Evolutionary conservation across 352 stramenopile genomes (phyloP).

Genomic region (Globisporangium takayamanum): DNA sequence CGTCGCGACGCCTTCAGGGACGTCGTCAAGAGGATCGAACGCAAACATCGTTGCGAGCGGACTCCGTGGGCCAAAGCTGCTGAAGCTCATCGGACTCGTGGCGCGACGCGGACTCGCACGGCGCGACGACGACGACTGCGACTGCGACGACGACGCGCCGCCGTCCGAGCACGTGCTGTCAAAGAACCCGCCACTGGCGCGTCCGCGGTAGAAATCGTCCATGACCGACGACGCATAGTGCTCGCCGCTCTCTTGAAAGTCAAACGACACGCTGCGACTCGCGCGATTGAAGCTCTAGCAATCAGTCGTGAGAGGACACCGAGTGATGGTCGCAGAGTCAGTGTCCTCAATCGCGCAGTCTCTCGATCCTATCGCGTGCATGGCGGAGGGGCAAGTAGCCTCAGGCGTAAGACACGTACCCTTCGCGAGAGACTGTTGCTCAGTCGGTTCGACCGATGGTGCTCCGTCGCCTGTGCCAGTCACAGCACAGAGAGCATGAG

Average conservation of each 20-base stretch:
- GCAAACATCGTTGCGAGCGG: conserved; percentile 62
- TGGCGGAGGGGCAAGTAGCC: no score
- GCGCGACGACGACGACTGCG: conserved; percentile 17
- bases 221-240: conserved; percentile 25
- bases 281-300: conserved; percentile 57
- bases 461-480: conserved; percentile 20
- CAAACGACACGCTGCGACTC: conserved; percentile 72
- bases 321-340: neutral
- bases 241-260: conserved; percentile 58
- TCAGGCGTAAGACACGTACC: conserved; percentile 18
- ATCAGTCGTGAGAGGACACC: conserved; percentile 4
- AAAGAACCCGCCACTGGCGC: conserved; percentile 32
- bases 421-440: conserved; percentile 51
- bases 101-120: conserved; percentile 46
- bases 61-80: conserved; percentile 55
- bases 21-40: conserved; percentile 68
- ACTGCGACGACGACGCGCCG: conserved; percentile 29
- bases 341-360: neutral
- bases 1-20: conserved; percentile 26
- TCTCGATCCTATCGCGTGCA: no score
- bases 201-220: conserved; percentile 52
- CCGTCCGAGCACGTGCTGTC: conserved; percentile 53
- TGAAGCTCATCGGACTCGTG: conserved; percentile 54
- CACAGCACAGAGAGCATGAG: conserved; percentile 11
- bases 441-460: conserved; percentile 37